Conservation (phyloP, 495 filamentous ascomycete genomes). For the Trichoderma gamsii region DNA sequence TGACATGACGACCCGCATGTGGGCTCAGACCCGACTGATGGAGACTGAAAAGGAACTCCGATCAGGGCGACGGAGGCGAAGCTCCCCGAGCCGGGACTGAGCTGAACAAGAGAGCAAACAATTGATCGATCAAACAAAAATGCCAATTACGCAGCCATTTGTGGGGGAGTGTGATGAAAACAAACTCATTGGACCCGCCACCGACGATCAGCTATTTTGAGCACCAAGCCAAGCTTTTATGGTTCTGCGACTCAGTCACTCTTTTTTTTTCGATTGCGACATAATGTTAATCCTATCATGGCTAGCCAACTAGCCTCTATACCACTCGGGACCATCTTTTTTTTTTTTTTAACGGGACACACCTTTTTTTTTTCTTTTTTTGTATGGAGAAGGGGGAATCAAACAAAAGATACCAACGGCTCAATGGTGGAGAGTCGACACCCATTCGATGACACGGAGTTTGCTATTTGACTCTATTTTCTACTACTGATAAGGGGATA, state of each 20-base stretch:
- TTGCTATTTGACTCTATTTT: not conserved
- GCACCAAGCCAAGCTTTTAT: not conserved
- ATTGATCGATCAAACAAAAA: not conserved
- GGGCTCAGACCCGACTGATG: conserved; percentile 59
- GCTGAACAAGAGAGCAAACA: not conserved
- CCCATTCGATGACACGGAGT: not conserved
- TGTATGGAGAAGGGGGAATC: not conserved
- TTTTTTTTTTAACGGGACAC: not conserved
- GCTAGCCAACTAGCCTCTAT: not conserved
- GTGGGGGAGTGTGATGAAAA: not conserved
- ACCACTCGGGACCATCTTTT: not conserved
- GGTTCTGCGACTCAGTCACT: not conserved
- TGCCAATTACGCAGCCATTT: not conserved
- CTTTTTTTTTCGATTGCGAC: not conserved
- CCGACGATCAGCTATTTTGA: not conserved
- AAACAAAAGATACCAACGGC: not conserved
- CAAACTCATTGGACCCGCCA: not conserved
- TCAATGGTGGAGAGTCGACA: not conserved
- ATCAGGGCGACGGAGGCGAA: conserved; percentile 38
- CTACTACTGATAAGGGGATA: not conserved
- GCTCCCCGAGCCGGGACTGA: conserved; percentile 23
- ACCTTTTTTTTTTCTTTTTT: not conserved
- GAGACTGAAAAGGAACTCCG: conserved; percentile 57
- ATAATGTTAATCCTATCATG: not conserved
- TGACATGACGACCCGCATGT: conserved; percentile 51